A percentile compares a stretch with the other conserved stretches of the same genome.
phyloP scores from a whole-genome alignment of 768 basidiomycete genomes.

The Suillus discolor region DNA sequence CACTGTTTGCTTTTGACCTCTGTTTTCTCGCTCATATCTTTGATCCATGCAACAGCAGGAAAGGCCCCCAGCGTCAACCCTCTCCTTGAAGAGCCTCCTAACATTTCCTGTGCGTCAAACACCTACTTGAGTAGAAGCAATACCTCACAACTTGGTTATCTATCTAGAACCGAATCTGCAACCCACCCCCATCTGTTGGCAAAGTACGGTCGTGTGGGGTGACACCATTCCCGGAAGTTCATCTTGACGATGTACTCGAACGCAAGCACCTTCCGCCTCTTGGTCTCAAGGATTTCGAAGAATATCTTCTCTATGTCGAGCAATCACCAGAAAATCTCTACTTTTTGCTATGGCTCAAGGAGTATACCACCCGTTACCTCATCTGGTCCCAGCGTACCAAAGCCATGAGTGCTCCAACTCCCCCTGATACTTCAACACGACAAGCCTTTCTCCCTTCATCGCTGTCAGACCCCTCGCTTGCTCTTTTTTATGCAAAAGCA shows the following conservation, averaged over 20 bases:
- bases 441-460: slow-evolving; percentile 34
- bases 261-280: slow-evolving; percentile 80
- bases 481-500: slow-evolving; percentile 77
- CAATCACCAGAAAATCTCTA: slow-evolving; percentile 79
- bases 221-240: slow-evolving; percentile 67
- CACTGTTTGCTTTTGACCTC: neutral
- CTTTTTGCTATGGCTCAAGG: slow-evolving; percentile 80
- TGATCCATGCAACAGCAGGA: slow-evolving; percentile 9
- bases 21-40: neutral
- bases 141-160: neutral
- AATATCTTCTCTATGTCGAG: slow-evolving; percentile 83
- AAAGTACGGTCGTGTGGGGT: slow-evolving; percentile 71
- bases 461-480: slow-evolving; percentile 52
- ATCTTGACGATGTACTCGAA: slow-evolving; percentile 74
- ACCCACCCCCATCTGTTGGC: slow-evolving; percentile 67
- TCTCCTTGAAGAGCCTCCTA: slow-evolving; percentile 38
- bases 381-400: slow-evolving; percentile 41
- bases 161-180: slow-evolving; percentile 52
- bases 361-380: slow-evolving; percentile 58
- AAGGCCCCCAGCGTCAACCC: slow-evolving; percentile 28
- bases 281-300: slow-evolving; percentile 75
- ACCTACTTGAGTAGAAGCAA: neutral
- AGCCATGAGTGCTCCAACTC: slow-evolving; percentile 27
- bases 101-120: slow-evolving; percentile 39
- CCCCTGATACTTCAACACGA: slow-evolving; percentile 23